Conservation (phyloP, 108 stramenopile genomes). For the Heterococcus sp. region DNA sequence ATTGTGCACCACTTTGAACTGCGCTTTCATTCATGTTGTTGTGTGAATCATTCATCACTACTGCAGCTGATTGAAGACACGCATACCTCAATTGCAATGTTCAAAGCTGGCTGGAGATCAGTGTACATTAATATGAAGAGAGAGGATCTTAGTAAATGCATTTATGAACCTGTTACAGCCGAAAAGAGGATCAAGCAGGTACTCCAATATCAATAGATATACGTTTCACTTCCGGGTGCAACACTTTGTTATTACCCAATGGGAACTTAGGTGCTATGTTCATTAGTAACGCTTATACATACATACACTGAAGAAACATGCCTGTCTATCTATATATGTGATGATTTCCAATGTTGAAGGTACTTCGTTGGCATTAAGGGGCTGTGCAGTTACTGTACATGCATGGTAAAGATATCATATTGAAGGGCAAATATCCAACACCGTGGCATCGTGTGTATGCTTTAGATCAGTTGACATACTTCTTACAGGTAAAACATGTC, state of each 20-base stretch:
- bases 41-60: no score
- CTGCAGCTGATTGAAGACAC: conserved; percentile 47
- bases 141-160: conserved; percentile 28
- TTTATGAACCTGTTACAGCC: conserved; percentile 16
- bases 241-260: no score
- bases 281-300: no score
- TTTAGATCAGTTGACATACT: conserved; percentile 44
- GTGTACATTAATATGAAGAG: conserved; percentile 20
- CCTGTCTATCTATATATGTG: no score
- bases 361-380: conserved; percentile 38
- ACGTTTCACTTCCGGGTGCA: no score
- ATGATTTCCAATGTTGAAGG: conserved; percentile 8
- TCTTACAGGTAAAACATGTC: conserved; percentile 28
- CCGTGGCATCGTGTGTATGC: conserved; percentile 36
- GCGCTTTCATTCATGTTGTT: no score
- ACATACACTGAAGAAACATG: no score
- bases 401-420: conserved; percentile 10
- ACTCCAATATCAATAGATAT: no score
- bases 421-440: conserved; percentile 29
- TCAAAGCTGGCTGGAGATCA: conserved; percentile 30
- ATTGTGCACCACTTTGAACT: no score
- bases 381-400: conserved; percentile 24
- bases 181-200: conserved; percentile 39
- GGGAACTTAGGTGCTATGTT: no score
- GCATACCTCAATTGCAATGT: conserved; percentile 34